A percentile compares a stretch with the other conserved stretches of the same genome.
Conservation (phyloP, 371 early-diverging fungal genomes). For the Mucor circinelloides region DNA sequence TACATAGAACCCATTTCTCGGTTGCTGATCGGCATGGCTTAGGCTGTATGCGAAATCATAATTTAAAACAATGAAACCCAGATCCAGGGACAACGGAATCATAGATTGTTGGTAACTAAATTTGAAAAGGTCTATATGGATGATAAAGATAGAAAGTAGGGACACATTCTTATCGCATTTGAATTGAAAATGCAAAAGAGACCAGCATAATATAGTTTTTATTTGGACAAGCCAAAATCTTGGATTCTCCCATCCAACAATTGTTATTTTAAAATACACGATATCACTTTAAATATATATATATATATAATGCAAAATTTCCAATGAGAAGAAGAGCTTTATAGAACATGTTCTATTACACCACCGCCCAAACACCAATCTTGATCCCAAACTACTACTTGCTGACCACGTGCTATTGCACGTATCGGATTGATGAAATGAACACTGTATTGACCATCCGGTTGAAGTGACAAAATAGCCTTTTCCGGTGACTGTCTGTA, state of each 20-base stretch:
- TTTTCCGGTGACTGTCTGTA: constrained; percentile 51
- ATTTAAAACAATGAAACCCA: too few species aligned
- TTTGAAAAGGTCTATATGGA: neutral
- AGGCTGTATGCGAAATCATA: too few species aligned
- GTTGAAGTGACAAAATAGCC: constrained; percentile 25
- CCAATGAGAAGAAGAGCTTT: neutral
- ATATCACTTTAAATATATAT: too few species aligned
- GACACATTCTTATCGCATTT: neutral
- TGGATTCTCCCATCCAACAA: neutral
- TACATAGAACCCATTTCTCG: too few species aligned
- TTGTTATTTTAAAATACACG: neutral
- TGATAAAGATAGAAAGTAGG: too few species aligned
- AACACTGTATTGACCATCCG: constrained; percentile 28
- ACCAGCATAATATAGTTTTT: neutral
- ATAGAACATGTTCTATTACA: constrained; percentile 39
- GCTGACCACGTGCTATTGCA: constrained; percentile 53
- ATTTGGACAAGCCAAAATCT: too few species aligned
- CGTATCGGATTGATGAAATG: constrained; percentile 44
- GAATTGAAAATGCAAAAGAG: neutral
- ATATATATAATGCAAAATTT: neutral
- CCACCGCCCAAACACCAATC: constrained; percentile 64
- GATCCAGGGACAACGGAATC: too few species aligned
- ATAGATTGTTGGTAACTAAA: neutral
- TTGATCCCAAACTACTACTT: constrained; percentile 53
- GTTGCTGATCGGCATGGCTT: too few species aligned